These are phyloP conservation scores for Psilocybe mexicana DNA, from an alignment of 1,284 basidiomycete genomes.

Conservation along the genomic window DNA sequence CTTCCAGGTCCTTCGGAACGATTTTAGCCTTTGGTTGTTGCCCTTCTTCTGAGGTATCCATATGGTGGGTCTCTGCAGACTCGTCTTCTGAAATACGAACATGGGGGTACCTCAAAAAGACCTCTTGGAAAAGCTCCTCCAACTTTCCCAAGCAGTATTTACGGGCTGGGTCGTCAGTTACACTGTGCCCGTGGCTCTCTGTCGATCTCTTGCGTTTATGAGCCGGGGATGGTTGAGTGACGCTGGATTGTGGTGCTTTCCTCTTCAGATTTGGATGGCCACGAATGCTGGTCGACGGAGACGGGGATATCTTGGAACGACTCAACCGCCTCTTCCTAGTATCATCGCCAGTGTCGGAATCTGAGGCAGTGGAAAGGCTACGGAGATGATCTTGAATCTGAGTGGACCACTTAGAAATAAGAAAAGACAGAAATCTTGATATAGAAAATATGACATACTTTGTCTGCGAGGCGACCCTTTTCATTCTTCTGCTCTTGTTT, in stretches of 20 bases:
- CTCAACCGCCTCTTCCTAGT: constrained; percentile 33
- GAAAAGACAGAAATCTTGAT: neutral
- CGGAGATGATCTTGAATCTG: constrained; percentile 39
- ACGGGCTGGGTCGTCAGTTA: constrained; percentile 67
- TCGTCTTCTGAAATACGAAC: constrained; percentile 25
- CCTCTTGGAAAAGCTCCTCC: constrained; percentile 63
- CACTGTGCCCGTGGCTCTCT: constrained; percentile 23
- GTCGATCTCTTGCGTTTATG: constrained; percentile 50
- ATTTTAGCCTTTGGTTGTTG: constrained; percentile 17
- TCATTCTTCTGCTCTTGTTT: constrained; percentile 35
- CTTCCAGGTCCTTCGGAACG: constrained; percentile 41
- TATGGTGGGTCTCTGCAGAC: constrained; percentile 2
- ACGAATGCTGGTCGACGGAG: constrained; percentile 29
- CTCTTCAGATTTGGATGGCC: constrained; percentile 27
- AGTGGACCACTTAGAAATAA: constrained; percentile 19
- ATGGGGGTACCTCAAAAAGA: constrained; percentile 69
- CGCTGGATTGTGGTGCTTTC: constrained; percentile 24
- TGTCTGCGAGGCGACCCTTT: constrained; percentile 33
- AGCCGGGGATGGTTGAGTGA: constrained; percentile 14
- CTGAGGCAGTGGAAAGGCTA: constrained; percentile 31
- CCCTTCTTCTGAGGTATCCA: constrained; percentile 20
- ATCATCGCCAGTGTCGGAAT: constrained; percentile 51
- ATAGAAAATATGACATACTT: constrained; percentile 42
- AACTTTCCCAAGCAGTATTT: constrained; percentile 77
- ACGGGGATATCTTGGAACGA: constrained; percentile 28